These are phyloP conservation scores for Suillus placidus DNA, from an alignment of 768 basidiomycete species.

Conservation along the genomic window DNA sequence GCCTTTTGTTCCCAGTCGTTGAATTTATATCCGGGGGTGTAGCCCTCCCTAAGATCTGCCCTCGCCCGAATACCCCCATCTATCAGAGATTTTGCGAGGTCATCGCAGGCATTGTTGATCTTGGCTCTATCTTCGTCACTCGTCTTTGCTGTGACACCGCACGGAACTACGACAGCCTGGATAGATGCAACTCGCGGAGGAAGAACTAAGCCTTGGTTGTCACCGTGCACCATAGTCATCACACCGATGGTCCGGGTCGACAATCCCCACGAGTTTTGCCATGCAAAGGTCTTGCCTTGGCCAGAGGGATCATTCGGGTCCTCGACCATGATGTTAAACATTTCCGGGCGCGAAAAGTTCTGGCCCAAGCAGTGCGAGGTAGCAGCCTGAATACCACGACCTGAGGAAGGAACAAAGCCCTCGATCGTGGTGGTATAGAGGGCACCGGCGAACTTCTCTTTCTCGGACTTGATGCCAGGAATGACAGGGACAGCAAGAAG, in stretches of 20 bases:
- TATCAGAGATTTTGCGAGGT: constrained; percentile 72
- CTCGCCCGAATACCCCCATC: constrained; percentile 79
- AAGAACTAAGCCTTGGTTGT: constrained; percentile 95
- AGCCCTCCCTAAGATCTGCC: constrained; percentile 91
- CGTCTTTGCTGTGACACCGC: constrained; percentile 89
- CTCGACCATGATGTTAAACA: constrained; percentile 98
- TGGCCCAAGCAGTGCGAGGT: constrained; percentile 98
- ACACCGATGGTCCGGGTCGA: constrained; percentile 96
- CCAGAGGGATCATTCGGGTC: constrained; percentile 78
- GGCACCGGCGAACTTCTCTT: constrained; percentile 98
- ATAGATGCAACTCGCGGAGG: constrained; percentile 96
- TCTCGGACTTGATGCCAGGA: constrained; percentile 95
- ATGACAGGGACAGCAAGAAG: constrained; percentile 97
- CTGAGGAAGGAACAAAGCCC: constrained; percentile 96
- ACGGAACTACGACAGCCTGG: constrained; percentile 91
- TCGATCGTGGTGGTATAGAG: constrained; percentile 98
- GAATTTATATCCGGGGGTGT: constrained; percentile 99
- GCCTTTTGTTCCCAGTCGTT: constrained; percentile 99
- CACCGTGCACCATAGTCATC: constrained; percentile 99
- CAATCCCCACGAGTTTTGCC: constrained; percentile 99
- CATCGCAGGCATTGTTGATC: constrained; percentile 79
- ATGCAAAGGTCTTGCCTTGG: constrained; percentile 77
- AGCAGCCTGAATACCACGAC: constrained; percentile 96
- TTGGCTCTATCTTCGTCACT: constrained; percentile 63
- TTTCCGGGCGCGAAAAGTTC: constrained; percentile 93